Evolutionary conservation across 768 basidiomycete species (phyloP), one percentile per base, ranked within the genome.

Genomic region (Trametes maxima): DNA sequence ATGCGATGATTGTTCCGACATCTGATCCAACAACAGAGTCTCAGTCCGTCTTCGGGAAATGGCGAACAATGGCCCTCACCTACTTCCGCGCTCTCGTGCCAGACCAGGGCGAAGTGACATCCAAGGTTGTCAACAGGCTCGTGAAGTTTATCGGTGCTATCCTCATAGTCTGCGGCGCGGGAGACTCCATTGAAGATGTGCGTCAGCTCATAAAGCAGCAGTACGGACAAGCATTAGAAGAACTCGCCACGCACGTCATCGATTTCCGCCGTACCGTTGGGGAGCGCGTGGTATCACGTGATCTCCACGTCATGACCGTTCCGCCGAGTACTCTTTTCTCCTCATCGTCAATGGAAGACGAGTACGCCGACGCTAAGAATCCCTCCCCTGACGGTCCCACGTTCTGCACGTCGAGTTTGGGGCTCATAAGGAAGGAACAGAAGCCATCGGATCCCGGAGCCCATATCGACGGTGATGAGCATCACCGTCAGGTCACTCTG

Each of bases 41-140:
- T 17, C 64, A 65, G 21, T 60, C 64, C 8, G 60, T 65, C 14
- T 56, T 56, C 36, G 59, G 54, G 17, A 53, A 50, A 16, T 65
- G 64, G 64, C 39, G 64, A 24, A 47, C 60, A 3, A 39, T 65
- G 37, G 49, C 60, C 4, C 59, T 56, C 21, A 43, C 44, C 44
- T 44, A 62, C 52, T 40, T 54, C 35, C 35, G 44, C 5, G 35
- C 16, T 17, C 2, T 62, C 19, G n/a, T 53, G 8, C 35, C 40
- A 13, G 50, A 47, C 5, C 11, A 35, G 21, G 24, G n/a, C 6
- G n/a, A 13, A 1, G 22, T 11, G 5, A 13, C 14, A 16, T 39
- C 36, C n/a, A 14, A 2, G 21, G 35, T 42, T 13, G 33, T 45
- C 5, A 17, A 8, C 10, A 25, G 10, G 40, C 52, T 57, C 3